Base-by-base conservation (phyloP, 768 basidiomycete species). In the Lentinula aciculospora region DNA sequence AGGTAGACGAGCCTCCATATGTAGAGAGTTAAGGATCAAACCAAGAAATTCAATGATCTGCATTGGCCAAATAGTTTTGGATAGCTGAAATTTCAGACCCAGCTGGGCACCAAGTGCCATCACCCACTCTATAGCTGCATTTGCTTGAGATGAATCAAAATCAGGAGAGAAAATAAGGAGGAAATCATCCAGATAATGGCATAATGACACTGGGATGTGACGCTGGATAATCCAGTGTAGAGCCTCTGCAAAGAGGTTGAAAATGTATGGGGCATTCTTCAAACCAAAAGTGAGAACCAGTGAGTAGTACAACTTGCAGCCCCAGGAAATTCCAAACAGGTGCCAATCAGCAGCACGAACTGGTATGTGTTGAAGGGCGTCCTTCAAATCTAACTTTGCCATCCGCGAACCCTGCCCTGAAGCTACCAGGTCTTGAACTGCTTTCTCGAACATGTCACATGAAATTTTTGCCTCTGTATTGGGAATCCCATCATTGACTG, bases 341-440 rank as follows among this genome's bases (percentile, higher is more conserved):
- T n/a, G n/a, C n/a, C n/a, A n/a, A n/a, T n/a, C n/a, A n/a, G n/a
- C n/a, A n/a, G n/a, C n/a, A n/a, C n/a, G n/a, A n/a, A n/a, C n/a
- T n/a, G n/a, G n/a, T n/a, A 75, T 69, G 42, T 74, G 74, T n/a
- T 65, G 63, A 58, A 75, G 76, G 0, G 72, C 74, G 8, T 70
- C 66, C 53, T 70, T 28, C 4, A 48, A 17, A 28, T 48, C 46
- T 6, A 48, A 17, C 28, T 48, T 48, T 8, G 46, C 46, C 12
- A 48, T 8, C 12, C 27, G 12, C 2, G 46, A 48, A 17, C 25
- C 25, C 4, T 29, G 25, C 46, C 46, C 46, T 8, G 46, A 48
- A 28, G 25, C 27, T 8, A 48, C 12, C 4, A 48, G 28, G 29
- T 48, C 46, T 27, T 29, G 5, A 13, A 48, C 46, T 48, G 46